A percentile compares a stretch with the other conserved stretches of the same genome.
phyloP scores from a whole-genome alignment of 202 grass and related monocot species.

The Saccharum hybrid region DNA sequence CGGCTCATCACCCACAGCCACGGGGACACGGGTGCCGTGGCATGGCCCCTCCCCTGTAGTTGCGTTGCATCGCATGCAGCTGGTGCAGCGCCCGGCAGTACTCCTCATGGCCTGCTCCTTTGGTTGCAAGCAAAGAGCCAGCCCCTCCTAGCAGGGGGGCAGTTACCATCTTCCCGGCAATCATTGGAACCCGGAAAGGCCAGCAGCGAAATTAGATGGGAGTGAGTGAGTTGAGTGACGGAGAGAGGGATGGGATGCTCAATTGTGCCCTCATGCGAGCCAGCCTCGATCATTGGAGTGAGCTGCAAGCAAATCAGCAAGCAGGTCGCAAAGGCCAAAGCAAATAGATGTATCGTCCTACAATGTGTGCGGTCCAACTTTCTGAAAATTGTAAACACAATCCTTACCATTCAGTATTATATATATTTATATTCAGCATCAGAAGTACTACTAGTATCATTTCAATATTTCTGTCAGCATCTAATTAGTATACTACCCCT shows the following conservation, averaged over 20 bases:
- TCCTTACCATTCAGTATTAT: neutral
- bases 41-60: neutral
- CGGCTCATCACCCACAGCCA: conserved; percentile 4
- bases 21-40: neutral
- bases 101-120: conserved; percentile 45
- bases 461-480: conserved; percentile 9
- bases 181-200: conserved; percentile 59
- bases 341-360: neutral
- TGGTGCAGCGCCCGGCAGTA: conserved; percentile 5
- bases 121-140: conserved; percentile 56
- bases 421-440: neutral
- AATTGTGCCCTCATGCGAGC: neutral
- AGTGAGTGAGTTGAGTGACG: neutral
- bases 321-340: neutral
- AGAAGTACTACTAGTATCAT: neutral
- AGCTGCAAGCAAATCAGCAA: conserved; percentile 47
- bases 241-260: conserved; percentile 2
- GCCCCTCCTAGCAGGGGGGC: neutral
- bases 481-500: neutral
- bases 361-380: neutral
- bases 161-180: conserved; percentile 36
- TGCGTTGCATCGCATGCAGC: neutral
- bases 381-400: neutral
- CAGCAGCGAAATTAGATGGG: conserved; percentile 46
- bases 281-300: conserved; percentile 39